These are phyloP conservation scores for Cadophora sp. DNA, from an alignment of 2,329 filamentous ascomycete genomes.

Conservation along the genomic window DNA sequence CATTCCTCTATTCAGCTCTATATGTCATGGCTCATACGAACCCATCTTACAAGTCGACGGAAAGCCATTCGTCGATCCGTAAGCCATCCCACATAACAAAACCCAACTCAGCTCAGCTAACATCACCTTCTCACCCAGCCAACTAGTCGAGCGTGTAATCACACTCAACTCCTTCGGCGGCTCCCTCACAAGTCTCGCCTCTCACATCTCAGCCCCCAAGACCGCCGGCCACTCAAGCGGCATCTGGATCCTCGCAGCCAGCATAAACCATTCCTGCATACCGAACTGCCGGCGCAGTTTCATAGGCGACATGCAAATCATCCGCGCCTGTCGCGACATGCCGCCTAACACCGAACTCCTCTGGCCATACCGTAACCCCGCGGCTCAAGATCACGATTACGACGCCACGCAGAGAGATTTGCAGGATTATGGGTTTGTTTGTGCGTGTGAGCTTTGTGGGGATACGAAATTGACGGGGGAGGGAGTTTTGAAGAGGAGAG, in stretches of 20 bases:
- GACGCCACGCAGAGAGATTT: constrained; percentile 21
- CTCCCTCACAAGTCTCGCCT: constrained; percentile 22
- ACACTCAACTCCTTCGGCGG: constrained; percentile 31
- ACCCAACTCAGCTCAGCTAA: constrained; percentile 8
- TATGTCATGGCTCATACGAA: constrained; percentile 28
- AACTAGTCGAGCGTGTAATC: constrained; percentile 24
- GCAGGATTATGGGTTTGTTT: constrained; percentile 27
- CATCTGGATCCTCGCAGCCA: constrained; percentile 31
- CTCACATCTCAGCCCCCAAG: constrained; percentile 3
- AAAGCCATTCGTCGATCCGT: constrained; percentile 29
- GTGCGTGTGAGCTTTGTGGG: constrained; percentile 27
- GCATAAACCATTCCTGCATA: constrained; percentile 37
- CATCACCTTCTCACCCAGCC: constrained; percentile 8
- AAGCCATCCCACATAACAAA: neutral
- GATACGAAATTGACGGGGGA: constrained; percentile 17
- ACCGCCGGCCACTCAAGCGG: constrained; percentile 27
- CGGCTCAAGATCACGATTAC: constrained; percentile 19
- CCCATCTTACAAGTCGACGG: constrained; percentile 16
- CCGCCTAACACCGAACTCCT: constrained; percentile 29
- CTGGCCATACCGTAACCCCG: constrained; percentile 24
- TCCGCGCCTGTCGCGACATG: constrained; percentile 29
- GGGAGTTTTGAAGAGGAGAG: constrained; percentile 19
- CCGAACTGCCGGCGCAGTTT: constrained; percentile 33
- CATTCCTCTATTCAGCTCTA: constrained; percentile 16
- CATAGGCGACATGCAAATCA: constrained; percentile 32